Evolutionary conservation across 352 stramenopile species (phyloP).

Genomic region (Pilasporangium apinafurcum): DNA sequence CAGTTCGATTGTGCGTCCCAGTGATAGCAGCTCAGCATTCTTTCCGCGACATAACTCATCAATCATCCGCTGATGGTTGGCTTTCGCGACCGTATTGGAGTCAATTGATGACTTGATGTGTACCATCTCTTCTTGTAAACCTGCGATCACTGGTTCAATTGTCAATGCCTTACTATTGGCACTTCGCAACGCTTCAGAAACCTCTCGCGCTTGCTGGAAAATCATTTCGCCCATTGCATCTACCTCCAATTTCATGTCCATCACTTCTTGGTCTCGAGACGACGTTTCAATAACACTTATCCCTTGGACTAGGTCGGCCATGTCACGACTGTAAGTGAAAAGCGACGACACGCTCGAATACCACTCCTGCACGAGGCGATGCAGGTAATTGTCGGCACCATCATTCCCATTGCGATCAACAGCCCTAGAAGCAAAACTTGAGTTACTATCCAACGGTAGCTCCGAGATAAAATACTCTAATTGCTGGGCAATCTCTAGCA

Average conservation of each 20-base stretch:
- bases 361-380: constrained; percentile 23
- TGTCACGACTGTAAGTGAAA: constrained; percentile 26
- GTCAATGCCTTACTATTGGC: constrained; percentile 7
- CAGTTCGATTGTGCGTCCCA: constrained; percentile 1
- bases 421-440: not conserved
- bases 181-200: constrained; percentile 5
- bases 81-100: constrained; percentile 5
- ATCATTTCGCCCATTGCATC: constrained; percentile 24
- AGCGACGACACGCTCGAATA: constrained; percentile 25
- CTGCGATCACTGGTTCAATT: not conserved
- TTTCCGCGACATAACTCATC: constrained; percentile 7
- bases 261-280: constrained; percentile 8
- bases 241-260: constrained; percentile 29
- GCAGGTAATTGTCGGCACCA: constrained; percentile 11
- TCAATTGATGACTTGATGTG: constrained; percentile 7
- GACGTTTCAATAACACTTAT: constrained; percentile 45
- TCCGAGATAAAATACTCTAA: constrained; percentile 39
- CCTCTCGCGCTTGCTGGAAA: constrained; percentile 17
- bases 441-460: constrained; percentile 3
- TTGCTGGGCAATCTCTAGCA: constrained; percentile 44
- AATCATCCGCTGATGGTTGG: constrained; percentile 5
- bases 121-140: constrained; percentile 7
- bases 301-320: constrained; percentile 47
- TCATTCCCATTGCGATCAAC: not conserved
- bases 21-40: constrained; percentile 6